Base-by-base conservation (phyloP, 1,139 yeast species). In the Hemisphaericaspora subhashii region DNA sequence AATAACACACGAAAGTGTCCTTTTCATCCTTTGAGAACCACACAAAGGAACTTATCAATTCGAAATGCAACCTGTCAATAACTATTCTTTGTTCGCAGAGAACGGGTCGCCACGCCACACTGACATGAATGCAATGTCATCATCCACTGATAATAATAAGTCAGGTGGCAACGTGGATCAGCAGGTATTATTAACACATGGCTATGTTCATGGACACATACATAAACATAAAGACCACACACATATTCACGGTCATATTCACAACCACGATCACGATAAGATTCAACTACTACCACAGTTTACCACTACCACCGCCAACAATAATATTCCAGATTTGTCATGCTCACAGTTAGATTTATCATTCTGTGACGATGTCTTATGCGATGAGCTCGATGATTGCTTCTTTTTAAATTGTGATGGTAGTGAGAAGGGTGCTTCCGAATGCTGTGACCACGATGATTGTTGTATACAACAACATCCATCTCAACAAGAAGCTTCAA, bases 181-280 rank as follows among this genome's bases (percentile, higher is more conserved):
- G 12, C 35, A 32, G n/a, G 25, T 44, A 6, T 28, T 44, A 6
- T 28, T 46, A 21, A 64, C 72, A 13, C 77, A 77, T 46, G 84
- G 85, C 12, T 70, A 76, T 34, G 82, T 81, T 13, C 86, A 81
- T 58, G 86, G 86, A 1, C 86, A 81, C 52, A 79, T 81, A 24
- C 86, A 81, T 56, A 78, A 75, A 51, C 83, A 79, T 52, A 68
- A 72, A 44, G 78, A 79, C 50, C 79, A 81, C 52, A 79, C 85
- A 7, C 83, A 80, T 48, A 79, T 81, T 16, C 87, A 81, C 53
- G 87, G 86, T 3, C 86, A 81, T 53, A 77, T 81, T 27, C 87
- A 81, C 51, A 77, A 70, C 43, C 75, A 69, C 39, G 74, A 68
- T 41, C 72, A 67, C 37, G 58, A 56, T 33, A 51, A 47, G 17